Evolutionary conservation across 2,329 filamentous ascomycete genomes (phyloP), one percentile per base, ranked within the genome.

Genomic region (Fusarium guadeloupense): DNA sequence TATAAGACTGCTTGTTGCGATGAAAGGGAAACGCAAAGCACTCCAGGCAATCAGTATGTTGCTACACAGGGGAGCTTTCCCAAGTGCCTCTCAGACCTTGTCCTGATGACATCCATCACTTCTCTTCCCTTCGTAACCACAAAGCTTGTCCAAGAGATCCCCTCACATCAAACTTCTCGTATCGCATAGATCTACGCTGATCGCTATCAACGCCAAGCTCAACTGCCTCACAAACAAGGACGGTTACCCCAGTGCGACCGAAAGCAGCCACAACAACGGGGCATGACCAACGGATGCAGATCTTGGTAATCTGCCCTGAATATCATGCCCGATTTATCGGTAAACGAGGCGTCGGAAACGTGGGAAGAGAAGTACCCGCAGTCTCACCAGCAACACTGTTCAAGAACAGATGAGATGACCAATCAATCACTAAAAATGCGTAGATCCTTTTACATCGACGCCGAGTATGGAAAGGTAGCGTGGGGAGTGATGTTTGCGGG

Each of bases 401-500:
- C 10, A 39, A 16, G 28, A 46, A 41, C 53, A 54, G 34, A 23
- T 13, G 40, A 14, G 34, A 33, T 4, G 16, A 4, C 33, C 33
- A 35, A 35, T 35, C 2, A 10, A 14, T 41, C 6, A 5, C 6
- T 1, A 1, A 10, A 42, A 19, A 35, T 34, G 28, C 34, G n/a
- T 54, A 54, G 54, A 23, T 12, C 28, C 13, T 8, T 37, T 5
- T 37, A 37, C 6, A 37, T 13, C 12, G 12, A 14, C 17, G 21
- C 47, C 14, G 34, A 6, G 17, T 34, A 35, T 33, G 45, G 45
- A 53, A 59, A 35, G 39, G 6, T 19, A 20, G 34, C 13, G 2
- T 21, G 4, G 43, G 39, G 53, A 44, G 54, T 64, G 45, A 63
- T 64, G 50, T 12, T 61, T 61, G 35, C 50, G 44, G 58, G 50